Evolutionary conservation across 1,139 yeast genomes (phyloP).

Genomic region (Hyphopichia khmerensis): DNA sequence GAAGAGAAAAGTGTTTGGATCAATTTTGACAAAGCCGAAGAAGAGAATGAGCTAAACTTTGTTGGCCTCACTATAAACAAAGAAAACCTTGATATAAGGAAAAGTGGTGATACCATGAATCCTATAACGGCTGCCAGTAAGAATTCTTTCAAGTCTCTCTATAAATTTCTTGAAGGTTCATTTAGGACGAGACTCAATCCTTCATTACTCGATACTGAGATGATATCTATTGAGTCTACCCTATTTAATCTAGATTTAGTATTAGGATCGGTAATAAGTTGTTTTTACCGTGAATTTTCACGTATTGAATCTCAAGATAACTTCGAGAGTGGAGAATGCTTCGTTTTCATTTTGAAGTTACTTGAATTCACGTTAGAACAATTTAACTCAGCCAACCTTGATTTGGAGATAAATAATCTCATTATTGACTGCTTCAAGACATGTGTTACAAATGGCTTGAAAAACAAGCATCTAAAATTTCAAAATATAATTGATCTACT

Average conservation of each 20-base stretch:
- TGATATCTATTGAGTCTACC: conserved; percentile 8
- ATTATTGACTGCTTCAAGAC: conserved; percentile 1
- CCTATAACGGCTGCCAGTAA: conserved; percentile 7
- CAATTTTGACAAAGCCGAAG: conserved; percentile 8
- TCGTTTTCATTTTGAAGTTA: background rate
- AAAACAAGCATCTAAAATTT: background rate
- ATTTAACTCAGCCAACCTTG: background rate
- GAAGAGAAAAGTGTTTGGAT: conserved; percentile 47
- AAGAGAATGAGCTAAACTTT: conserved; percentile 16
- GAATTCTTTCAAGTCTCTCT: conserved; percentile 11
- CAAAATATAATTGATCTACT: background rate
- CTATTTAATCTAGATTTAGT: conserved; percentile 10
- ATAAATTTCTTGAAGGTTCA: conserved; percentile 14
- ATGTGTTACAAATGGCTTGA: background rate
- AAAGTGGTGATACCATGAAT: conserved; percentile 5
- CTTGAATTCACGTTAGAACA: conserved; percentile 1
- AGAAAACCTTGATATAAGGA: conserved; percentile 14
- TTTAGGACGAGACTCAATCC: conserved; percentile 10
- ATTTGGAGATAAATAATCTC: background rate
- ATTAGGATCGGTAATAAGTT: conserved; percentile 7
- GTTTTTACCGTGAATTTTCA: conserved; percentile 6
- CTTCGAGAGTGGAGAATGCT: conserved; percentile 3
- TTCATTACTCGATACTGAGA: conserved; percentile 9
- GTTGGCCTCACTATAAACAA: conserved; percentile 33
- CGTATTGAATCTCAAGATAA: conserved; percentile 6